phyloP scores from a whole-genome alignment of 495 filamentous ascomycete species.

The Penicillium diatomitis region DNA sequence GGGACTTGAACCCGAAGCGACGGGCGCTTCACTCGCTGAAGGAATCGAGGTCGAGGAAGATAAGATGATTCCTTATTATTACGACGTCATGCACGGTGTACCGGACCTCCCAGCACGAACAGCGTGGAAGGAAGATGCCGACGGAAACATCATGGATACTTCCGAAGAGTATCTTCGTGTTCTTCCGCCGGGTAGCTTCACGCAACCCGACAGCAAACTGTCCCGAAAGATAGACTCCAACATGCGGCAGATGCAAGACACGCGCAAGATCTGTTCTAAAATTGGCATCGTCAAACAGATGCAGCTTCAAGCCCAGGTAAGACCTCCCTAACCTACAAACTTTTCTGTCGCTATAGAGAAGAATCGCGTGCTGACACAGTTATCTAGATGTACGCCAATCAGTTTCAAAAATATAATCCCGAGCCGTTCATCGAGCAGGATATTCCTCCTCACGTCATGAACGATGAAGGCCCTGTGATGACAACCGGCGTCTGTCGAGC shows the following conservation, averaged over 20 bases:
- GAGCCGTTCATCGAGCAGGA: constrained; percentile 85
- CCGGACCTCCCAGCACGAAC: constrained; percentile 71
- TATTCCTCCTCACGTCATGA: constrained; percentile 72
- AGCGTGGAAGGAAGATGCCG: constrained; percentile 77
- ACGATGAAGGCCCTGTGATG: constrained; percentile 81
- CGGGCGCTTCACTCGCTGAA: constrained; percentile 72
- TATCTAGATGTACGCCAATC: constrained; percentile 84
- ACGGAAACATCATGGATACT: constrained; percentile 78
- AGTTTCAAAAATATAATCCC: constrained; percentile 95
- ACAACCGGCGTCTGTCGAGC: constrained; percentile 67
- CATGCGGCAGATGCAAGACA: constrained; percentile 93
- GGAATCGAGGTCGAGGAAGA: constrained; percentile 84
- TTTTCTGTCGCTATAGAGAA: not conserved
- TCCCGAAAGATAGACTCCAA: constrained; percentile 80
- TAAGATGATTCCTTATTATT: constrained; percentile 79
- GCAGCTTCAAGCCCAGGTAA: constrained; percentile 93
- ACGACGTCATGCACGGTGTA: constrained; percentile 75
- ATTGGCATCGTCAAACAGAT: constrained; percentile 98
- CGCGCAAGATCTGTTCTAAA: constrained; percentile 89
- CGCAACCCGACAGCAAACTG: constrained; percentile 64
- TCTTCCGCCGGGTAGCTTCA: constrained; percentile 65
- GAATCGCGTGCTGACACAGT: constrained; percentile 1
- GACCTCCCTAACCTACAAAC: constrained; percentile 2
- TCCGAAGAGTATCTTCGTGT: constrained; percentile 72
- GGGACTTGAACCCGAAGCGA: constrained; percentile 34